Evolutionary conservation across 805 yeast genomes (phyloP), one percentile per base, ranked within the genome.

Genomic region (Candida loeiensis): DNA sequence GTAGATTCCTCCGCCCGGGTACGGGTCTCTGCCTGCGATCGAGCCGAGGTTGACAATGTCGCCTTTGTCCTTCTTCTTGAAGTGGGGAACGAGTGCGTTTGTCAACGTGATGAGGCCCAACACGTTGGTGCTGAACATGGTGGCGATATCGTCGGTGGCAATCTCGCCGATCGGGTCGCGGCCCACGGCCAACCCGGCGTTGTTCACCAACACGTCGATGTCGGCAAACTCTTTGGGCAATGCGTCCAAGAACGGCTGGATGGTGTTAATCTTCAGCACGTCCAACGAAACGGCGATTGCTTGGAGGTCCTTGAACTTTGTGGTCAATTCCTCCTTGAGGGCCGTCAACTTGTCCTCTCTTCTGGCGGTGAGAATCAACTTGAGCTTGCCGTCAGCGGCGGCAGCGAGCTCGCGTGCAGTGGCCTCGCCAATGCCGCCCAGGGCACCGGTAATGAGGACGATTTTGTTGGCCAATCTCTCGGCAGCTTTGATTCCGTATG

Each of bases 361-460:
- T 64, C 96, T 79, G 3, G 96, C 95, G 3, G 89, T 74, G 17
- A 88, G 70, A 46, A 88, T 71, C 51, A 88, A 72, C 53, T 83
- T 81, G 50, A 84, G 58, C 9, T 81, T 59, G 22, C 95, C 95
- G 35, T 77, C 69, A 16, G 91, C 71, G 12, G 88, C 86, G 16
- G 70, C 79, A 31, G 96, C 93, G 49, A 87, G 80, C 58, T 90
- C 95, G 34, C 73, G 63, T 12, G 97, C 98, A 8, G 96, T 89
- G 39, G 95, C 93, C 49, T 79, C 79, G 9, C 98, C 99, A 54
- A 91, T 91, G 41, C 98, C 98, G 12, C 96, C 80, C 18, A 96
- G 86, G 6, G 98, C 98, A 46, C 98, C 98, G n/a, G 98, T 87
- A 54, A 91, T 83, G 30, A 91, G 74, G 22, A 87, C 74, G 14